phyloP scores from a whole-genome alignment of 2,329 filamentous ascomycete species.

The Sclerotinia minor region DNA sequence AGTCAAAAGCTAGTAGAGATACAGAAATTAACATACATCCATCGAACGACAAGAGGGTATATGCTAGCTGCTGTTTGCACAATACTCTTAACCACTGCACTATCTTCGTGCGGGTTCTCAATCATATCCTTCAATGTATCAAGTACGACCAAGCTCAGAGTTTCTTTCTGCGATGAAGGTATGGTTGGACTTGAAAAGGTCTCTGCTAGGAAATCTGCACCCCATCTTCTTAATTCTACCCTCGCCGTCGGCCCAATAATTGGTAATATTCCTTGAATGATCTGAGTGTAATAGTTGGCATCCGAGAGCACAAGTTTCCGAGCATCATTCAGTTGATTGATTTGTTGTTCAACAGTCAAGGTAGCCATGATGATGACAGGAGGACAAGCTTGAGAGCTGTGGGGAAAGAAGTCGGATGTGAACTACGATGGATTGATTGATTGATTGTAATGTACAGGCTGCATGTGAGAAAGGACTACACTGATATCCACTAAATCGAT shows the following conservation, averaged over 20 bases:
- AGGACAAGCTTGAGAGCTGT: constrained; percentile 23
- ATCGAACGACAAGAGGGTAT: constrained; percentile 87
- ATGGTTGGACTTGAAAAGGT: constrained; percentile 92
- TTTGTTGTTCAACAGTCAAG: constrained; percentile 69
- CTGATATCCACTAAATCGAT: constrained; percentile 18
- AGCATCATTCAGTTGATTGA: constrained; percentile 85
- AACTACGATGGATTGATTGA: constrained; percentile 34
- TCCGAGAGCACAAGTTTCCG: constrained; percentile 87
- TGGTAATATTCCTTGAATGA: constrained; percentile 89
- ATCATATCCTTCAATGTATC: constrained; percentile 71
- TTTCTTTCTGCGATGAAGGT: constrained; percentile 74
- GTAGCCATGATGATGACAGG: constrained; percentile 49
- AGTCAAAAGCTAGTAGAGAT: constrained; percentile 30
- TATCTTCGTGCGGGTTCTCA: constrained; percentile 73
- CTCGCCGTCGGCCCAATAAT: constrained; percentile 76
- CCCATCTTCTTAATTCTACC: constrained; percentile 89
- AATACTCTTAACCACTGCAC: constrained; percentile 77
- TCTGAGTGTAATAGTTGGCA: constrained; percentile 83
- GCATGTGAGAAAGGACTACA: constrained; percentile 31
- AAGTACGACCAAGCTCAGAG: constrained; percentile 73
- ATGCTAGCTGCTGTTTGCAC: constrained; percentile 89
- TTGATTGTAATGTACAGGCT: constrained; percentile 28
- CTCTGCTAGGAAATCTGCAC: constrained; percentile 91
- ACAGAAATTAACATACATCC: constrained; percentile 72
- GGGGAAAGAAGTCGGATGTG: constrained; percentile 26